phyloP scores from a whole-genome alignment of 2,329 filamentous ascomycete genomes.

The Gliomastix tumulicola region DNA sequence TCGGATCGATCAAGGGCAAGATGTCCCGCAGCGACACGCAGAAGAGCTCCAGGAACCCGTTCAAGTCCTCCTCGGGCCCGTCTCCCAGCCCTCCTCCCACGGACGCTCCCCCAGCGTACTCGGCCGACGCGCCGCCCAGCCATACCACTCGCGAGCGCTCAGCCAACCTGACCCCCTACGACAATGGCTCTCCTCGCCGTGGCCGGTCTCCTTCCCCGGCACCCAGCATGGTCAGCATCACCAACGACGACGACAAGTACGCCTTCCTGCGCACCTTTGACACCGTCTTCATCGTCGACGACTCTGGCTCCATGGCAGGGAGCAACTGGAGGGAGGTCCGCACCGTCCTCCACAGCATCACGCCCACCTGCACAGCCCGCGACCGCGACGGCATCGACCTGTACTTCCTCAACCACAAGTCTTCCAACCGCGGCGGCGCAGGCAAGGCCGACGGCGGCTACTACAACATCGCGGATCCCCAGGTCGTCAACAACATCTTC shows the following conservation, averaged over 20 bases:
- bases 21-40: too few relatives aligned
- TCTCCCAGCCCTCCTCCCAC: too few relatives aligned
- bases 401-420: conserved; percentile 75
- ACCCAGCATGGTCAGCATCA: not conserved
- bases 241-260: conserved; percentile 56
- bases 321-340: conserved; percentile 69
- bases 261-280: conserved; percentile 75
- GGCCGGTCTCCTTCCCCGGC: not conserved
- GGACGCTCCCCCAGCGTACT: not conserved
- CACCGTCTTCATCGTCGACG: conserved; percentile 86
- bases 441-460: conserved; percentile 46
- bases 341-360: conserved; percentile 63
- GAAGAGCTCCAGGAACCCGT: not conserved
- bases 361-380: conserved; percentile 72
- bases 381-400: conserved; percentile 85
- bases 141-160: too few relatives aligned
- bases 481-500: conserved; percentile 64
- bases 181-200: not conserved
- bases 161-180: too few relatives aligned
- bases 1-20: conserved; percentile 24
- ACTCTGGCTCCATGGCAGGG: conserved; percentile 81
- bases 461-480: conserved; percentile 52
- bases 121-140: conserved; percentile 8
- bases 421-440: conserved; percentile 23
- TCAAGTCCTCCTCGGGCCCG: too few relatives aligned